A percentile compares a stretch with the other conserved stretches of the same genome.
These are phyloP conservation scores for Fusarium sp. DNA, from an alignment of 2,329 filamentous ascomycete genomes.

Conservation along the genomic window DNA sequence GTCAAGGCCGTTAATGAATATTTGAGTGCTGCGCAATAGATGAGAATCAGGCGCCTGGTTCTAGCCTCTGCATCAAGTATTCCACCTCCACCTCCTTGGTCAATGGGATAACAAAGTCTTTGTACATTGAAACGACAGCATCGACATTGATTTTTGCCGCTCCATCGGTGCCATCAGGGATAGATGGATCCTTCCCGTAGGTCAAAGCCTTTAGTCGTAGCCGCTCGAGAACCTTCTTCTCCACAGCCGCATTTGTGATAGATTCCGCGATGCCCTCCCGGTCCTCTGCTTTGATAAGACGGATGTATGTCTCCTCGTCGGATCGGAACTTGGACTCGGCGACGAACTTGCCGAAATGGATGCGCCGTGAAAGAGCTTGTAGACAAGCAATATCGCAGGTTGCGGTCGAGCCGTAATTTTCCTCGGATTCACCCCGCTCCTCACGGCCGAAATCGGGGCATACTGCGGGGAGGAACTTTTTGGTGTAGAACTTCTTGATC, in stretches of 20 bases:
- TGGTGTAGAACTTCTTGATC: slow-evolving; percentile 87
- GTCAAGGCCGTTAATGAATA: slow-evolving; percentile 83
- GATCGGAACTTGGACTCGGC: slow-evolving; percentile 94
- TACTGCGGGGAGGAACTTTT: slow-evolving; percentile 84
- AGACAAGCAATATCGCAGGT: slow-evolving; percentile 91
- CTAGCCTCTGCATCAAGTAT: slow-evolving; percentile 93
- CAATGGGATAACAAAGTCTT: slow-evolving; percentile 92
- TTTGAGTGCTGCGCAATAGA: slow-evolving; percentile 66
- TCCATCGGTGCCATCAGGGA: slow-evolving; percentile 65
- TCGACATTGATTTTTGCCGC: slow-evolving; percentile 89
- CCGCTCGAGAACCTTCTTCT: slow-evolving; percentile 90
- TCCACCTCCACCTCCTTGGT: slow-evolving; percentile 99
- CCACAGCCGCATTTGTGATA: slow-evolving; percentile 90
- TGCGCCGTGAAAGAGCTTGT: slow-evolving; percentile 88
- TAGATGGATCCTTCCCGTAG: slow-evolving; percentile 90
- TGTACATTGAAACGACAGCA: slow-evolving; percentile 90
- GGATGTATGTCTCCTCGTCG: slow-evolving; percentile 83
- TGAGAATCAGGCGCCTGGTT: slow-evolving; percentile 52
- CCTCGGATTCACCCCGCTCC: slow-evolving; percentile 86
- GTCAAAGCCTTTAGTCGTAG: slow-evolving; percentile 90
- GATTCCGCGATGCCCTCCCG: slow-evolving; percentile 85
- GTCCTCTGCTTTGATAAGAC: slow-evolving; percentile 84
- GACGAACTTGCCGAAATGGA: slow-evolving; percentile 99
- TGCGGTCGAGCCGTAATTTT: slow-evolving; percentile 95
- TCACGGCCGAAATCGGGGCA: slow-evolving; percentile 82